Evolutionary conservation across 1,139 yeast genomes (phyloP).

Genomic region (Maudiozyma humilis): DNA sequence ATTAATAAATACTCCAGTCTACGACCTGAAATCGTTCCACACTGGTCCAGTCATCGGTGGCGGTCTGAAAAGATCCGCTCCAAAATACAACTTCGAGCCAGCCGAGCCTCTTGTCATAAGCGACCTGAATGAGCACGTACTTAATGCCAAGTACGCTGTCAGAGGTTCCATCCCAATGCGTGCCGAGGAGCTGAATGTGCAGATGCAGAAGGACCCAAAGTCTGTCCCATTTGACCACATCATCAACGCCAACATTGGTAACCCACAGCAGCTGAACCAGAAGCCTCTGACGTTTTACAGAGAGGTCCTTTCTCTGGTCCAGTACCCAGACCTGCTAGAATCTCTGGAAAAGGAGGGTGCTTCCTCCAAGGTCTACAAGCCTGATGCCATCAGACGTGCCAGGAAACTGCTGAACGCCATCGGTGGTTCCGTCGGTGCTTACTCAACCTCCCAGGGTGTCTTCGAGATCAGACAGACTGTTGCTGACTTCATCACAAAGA

Average conservation of each 20-base stretch:
- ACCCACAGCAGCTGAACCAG: slow-evolving; percentile 94
- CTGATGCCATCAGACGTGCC: slow-evolving; percentile 72
- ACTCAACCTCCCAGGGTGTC: slow-evolving; percentile 88
- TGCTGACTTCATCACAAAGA: slow-evolving; percentile 63
- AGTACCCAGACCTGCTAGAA: slow-evolving; percentile 63
- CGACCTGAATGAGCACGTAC: slow-evolving; percentile 65
- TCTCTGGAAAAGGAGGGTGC: slow-evolving; percentile 15
- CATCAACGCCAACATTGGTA: slow-evolving; percentile 88
- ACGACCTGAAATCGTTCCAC: background rate
- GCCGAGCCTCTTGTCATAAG: slow-evolving; percentile 33
- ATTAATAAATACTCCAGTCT: slow-evolving; percentile 4
- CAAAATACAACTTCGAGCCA: slow-evolving; percentile 16
- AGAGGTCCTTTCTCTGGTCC: slow-evolving; percentile 76
- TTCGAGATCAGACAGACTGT: slow-evolving; percentile 61
- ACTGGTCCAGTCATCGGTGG: background rate
- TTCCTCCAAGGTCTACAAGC: slow-evolving; percentile 41
- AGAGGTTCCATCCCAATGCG: slow-evolving; percentile 88
- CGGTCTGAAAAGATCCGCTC: background rate
- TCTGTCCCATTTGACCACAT: slow-evolving; percentile 71
- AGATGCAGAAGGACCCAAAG: slow-evolving; percentile 44
- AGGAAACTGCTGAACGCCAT: slow-evolving; percentile 47
- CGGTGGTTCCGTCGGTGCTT: slow-evolving; percentile 81
- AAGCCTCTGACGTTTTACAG: slow-evolving; percentile 92
- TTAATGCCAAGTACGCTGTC: slow-evolving; percentile 89
- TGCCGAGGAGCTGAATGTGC: slow-evolving; percentile 72